Evolutionary conservation across 2,329 filamentous ascomycete species (phyloP).

Genomic region (Helotiales sp.): DNA sequence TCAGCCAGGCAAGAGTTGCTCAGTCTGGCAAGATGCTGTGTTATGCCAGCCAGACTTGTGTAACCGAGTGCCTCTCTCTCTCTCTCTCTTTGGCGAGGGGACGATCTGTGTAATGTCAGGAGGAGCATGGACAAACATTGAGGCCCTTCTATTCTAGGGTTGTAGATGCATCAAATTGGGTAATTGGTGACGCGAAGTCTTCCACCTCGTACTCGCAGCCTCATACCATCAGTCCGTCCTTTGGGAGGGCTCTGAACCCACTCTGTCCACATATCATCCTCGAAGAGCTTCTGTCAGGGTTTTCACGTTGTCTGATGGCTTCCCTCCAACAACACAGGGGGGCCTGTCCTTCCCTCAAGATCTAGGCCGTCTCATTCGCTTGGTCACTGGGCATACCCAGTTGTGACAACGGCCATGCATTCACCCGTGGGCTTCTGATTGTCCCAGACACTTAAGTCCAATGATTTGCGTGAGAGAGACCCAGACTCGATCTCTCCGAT

Average conservation of each 20-base stretch:
- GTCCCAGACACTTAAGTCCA: slow-evolving; percentile 25
- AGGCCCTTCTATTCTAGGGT: too few species aligned
- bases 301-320: slow-evolving; percentile 20
- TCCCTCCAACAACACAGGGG: slow-evolving; percentile 1
- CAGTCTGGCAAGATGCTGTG: slow-evolving; percentile 4
- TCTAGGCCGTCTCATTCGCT: slow-evolving; percentile 18
- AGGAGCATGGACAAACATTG: not conserved
- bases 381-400: slow-evolving; percentile 13
- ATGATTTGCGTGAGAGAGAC: slow-evolving; percentile 26
- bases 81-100: not conserved
- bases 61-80: too few species aligned
- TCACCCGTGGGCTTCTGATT: slow-evolving; percentile 26
- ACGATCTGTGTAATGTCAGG: not conserved
- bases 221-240: not conserved
- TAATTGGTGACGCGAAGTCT: not conserved
- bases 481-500: slow-evolving; percentile 34
- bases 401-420: slow-evolving; percentile 33
- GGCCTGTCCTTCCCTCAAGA: not conserved
- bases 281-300: slow-evolving; percentile 1
- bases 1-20: slow-evolving; percentile 1
- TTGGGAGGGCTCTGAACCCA: not conserved
- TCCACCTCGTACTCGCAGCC: not conserved
- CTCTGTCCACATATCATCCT: slow-evolving; percentile 6
- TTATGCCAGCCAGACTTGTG: slow-evolving; percentile 8
- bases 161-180: not conserved